A percentile compares a stretch with the other conserved stretches of the same genome.
These are phyloP conservation scores for Aspergillus nomiae DNA, from an alignment of 2,329 filamentous ascomycete genomes.

Conservation along the genomic window DNA sequence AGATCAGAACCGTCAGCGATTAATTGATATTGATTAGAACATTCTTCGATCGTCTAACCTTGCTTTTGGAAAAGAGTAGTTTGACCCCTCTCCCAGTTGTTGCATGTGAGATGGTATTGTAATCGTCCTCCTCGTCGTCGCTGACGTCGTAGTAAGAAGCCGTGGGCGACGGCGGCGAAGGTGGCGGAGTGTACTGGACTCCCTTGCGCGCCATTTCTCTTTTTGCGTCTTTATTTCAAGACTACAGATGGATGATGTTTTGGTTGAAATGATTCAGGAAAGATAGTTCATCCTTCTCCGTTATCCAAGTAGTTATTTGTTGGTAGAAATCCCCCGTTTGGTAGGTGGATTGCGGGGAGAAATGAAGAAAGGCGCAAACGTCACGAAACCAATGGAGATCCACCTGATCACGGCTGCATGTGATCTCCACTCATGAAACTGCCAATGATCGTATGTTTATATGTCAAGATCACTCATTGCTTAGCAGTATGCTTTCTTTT, in stretches of 20 bases:
- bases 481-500: neutral
- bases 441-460: neutral
- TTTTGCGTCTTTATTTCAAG: slow-evolving; percentile 14
- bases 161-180: slow-evolving; percentile 67
- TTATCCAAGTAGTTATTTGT: neutral
- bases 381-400: slow-evolving; percentile 14
- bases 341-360: slow-evolving; percentile 5
- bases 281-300: neutral
- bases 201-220: slow-evolving; percentile 36
- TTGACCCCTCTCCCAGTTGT: slow-evolving; percentile 82
- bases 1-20: slow-evolving; percentile 7
- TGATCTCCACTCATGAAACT: slow-evolving; percentile 5
- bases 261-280: neutral
- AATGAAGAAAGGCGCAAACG: slow-evolving; percentile 4
- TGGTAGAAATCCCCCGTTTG: neutral
- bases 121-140: slow-evolving; percentile 93
- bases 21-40: neutral
- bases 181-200: slow-evolving; percentile 41
- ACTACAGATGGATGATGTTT: slow-evolving; percentile 1
- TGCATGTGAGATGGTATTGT: slow-evolving; percentile 86
- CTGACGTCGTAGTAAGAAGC: slow-evolving; percentile 94
- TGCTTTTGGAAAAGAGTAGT: slow-evolving; percentile 93
- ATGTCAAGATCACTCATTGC: neutral
- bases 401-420: slow-evolving; percentile 15
- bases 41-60: slow-evolving; percentile 55